Evolutionary conservation across 2,329 filamentous ascomycete genomes (phyloP).

Genomic region (Talaromyces sp.): DNA sequence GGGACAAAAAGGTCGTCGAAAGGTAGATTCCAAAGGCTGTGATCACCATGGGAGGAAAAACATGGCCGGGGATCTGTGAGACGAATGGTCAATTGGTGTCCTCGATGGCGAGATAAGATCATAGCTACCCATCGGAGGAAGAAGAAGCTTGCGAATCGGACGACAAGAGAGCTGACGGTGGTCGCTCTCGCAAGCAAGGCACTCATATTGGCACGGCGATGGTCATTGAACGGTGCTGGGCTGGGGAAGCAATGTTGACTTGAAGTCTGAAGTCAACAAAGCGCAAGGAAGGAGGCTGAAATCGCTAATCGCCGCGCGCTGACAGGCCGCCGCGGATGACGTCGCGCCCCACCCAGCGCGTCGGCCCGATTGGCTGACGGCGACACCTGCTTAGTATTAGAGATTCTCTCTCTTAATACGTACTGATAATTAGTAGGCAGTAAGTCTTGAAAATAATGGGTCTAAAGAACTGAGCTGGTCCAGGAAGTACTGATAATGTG

Average conservation of each 20-base stretch:
- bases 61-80: conserved; percentile 34
- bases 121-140: conserved; percentile 42
- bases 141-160: conserved; percentile 32
- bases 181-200: conserved; percentile 25
- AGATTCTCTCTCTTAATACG: background rate
- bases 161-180: conserved; percentile 31
- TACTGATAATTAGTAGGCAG: background rate
- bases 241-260: background rate
- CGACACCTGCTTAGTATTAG: background rate
- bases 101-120: background rate
- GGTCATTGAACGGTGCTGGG: background rate
- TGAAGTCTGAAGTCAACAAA: background rate
- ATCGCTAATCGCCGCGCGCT: background rate
- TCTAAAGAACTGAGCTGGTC: background rate
- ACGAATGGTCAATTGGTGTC: conserved; percentile 8
- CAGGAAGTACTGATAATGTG: background rate
- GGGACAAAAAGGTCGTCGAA: conserved; percentile 28
- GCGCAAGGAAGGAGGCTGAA: background rate
- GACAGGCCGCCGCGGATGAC: background rate
- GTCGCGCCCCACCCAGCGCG: background rate
- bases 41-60: conserved; percentile 31
- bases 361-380: background rate
- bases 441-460: background rate
- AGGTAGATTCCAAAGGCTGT: conserved; percentile 44
- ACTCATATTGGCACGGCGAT: conserved; percentile 1